phyloP scores from a whole-genome alignment of 2,329 filamentous ascomycete species.

The Simplicillium sp. region DNA sequence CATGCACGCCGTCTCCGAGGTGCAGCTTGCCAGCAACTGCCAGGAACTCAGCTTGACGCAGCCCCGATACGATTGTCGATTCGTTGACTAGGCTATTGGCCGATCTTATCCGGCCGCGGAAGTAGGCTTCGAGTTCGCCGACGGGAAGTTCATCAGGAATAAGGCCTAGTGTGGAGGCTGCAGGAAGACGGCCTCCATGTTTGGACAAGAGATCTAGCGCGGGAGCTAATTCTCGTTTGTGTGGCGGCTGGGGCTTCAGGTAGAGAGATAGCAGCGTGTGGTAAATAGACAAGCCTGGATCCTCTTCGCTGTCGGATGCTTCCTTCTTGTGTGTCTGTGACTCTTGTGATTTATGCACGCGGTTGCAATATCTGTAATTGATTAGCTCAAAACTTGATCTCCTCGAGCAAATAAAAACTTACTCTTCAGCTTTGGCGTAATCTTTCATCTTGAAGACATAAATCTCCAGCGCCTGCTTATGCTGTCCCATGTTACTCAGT shows the following conservation, averaged over 20 bases:
- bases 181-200: slow-evolving; percentile 85
- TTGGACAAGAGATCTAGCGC: slow-evolving; percentile 82
- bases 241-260: slow-evolving; percentile 65
- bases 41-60: slow-evolving; percentile 74
- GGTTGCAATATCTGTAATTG: slow-evolving; percentile 69
- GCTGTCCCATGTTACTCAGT: slow-evolving; percentile 87
- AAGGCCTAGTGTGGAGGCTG: slow-evolving; percentile 73
- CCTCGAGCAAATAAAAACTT: slow-evolving; percentile 20
- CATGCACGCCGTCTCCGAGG: slow-evolving; percentile 56
- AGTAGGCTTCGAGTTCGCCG: slow-evolving; percentile 76
- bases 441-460: slow-evolving; percentile 92
- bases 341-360: slow-evolving; percentile 57
- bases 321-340: slow-evolving; percentile 22
- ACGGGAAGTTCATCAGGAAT: slow-evolving; percentile 77
- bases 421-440: slow-evolving; percentile 89
- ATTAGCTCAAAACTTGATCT: slow-evolving; percentile 10
- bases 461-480: slow-evolving; percentile 92
- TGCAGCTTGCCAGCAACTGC: slow-evolving; percentile 63
- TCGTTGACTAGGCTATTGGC: slow-evolving; percentile 78
- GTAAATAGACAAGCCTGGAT: slow-evolving; percentile 70
- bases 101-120: slow-evolving; percentile 78
- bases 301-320: slow-evolving; percentile 29
- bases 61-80: slow-evolving; percentile 63
- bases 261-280: slow-evolving; percentile 86
- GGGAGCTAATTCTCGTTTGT: slow-evolving; percentile 64